Percentiles rank a stretch among this genome's conserved stretches.
Conservation (phyloP, 2,329 filamentous ascomycete genomes). For the Fonsecaea monophora region DNA sequence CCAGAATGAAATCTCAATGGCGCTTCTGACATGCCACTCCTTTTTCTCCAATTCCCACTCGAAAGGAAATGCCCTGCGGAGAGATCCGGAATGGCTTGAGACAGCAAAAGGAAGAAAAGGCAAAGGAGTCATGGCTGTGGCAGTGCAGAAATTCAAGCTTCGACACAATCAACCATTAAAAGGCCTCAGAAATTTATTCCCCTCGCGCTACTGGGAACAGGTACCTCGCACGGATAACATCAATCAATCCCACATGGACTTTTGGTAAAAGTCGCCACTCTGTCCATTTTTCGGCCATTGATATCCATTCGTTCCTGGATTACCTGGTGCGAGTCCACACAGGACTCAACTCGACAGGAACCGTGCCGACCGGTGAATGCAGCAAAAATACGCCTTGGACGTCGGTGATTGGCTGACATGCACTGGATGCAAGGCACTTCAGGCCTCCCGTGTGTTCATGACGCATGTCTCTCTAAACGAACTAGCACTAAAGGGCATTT, state of each 20-base stretch:
- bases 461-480: neutral
- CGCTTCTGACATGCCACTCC: neutral
- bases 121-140: neutral
- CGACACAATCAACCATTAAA: neutral
- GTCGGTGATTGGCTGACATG: neutral
- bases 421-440: constrained; percentile 3
- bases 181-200: neutral
- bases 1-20: neutral
- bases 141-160: neutral
- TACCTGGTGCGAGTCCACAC: neutral
- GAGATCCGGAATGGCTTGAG: neutral
- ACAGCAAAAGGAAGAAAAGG: neutral
- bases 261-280: constrained; percentile 4
- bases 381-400: neutral
- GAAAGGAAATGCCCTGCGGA: neutral
- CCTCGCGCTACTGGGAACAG: no score
- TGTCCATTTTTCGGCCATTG: neutral
- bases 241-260: neutral
- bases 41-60: neutral
- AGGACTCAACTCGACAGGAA: neutral
- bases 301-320: constrained; percentile 5
- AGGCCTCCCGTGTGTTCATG: constrained; percentile 4
- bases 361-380: neutral
- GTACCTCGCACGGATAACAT: no score
- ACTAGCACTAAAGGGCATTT: neutral